Evolutionary conservation across 2,329 filamentous ascomycete genomes (phyloP).

Genomic region (Curvularia sp.): DNA sequence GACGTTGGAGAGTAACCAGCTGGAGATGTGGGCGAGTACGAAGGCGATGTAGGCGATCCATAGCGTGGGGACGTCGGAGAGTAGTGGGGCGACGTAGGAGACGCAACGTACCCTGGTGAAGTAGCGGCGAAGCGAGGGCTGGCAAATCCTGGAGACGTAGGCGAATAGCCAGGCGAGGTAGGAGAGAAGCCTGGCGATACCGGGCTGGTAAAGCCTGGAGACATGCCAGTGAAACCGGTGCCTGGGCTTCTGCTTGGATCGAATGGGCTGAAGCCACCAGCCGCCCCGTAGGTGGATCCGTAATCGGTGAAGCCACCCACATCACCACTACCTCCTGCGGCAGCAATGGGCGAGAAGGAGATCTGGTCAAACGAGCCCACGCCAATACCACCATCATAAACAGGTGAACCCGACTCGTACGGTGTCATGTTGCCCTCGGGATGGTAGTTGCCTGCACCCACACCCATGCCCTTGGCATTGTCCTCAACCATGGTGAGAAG

Average conservation of each 20-base stretch:
- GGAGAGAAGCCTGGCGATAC: constrained; percentile 57
- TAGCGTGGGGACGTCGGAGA: constrained; percentile 65
- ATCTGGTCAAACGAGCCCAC: constrained; percentile 65
- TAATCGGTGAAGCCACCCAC: constrained; percentile 67
- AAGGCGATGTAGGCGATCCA: constrained; percentile 58
- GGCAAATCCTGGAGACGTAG: constrained; percentile 71
- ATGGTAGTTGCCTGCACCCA: constrained; percentile 71
- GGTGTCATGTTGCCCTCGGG: constrained; percentile 87
- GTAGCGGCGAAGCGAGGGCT: constrained; percentile 60
- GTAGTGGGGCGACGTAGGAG: constrained; percentile 66
- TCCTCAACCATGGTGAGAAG: constrained; percentile 93
- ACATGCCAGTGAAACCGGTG: constrained; percentile 56
- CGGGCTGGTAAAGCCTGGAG: constrained; percentile 47
- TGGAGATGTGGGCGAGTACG: constrained; percentile 63
- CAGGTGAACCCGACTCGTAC: constrained; percentile 77
- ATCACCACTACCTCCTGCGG: constrained; percentile 65
- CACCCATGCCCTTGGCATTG: constrained; percentile 72
- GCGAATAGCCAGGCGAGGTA: constrained; percentile 56
- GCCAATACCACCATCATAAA: constrained; percentile 66
- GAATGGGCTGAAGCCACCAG: constrained; percentile 71
- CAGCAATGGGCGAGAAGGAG: constrained; percentile 77
- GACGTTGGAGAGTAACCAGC: constrained; percentile 59
- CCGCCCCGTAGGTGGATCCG: constrained; percentile 68
- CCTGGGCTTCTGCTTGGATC: constrained; percentile 68
- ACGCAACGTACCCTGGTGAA: constrained; percentile 60